Evolutionary conservation across 2,329 filamentous ascomycete species (phyloP).

Genomic region (Alternaria triticimaculans): DNA sequence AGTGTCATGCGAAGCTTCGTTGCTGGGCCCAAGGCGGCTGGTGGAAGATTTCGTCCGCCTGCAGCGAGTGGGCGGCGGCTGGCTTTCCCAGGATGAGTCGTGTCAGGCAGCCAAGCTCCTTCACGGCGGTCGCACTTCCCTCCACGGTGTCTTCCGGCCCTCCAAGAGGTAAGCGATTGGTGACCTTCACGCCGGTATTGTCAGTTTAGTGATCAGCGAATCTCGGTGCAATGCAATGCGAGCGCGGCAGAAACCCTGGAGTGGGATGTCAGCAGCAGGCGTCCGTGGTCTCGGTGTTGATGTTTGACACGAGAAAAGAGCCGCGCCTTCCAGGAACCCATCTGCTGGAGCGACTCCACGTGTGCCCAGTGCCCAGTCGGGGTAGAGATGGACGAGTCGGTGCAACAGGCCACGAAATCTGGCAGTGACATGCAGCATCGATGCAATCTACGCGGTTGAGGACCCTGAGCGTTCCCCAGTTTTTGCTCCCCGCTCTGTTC

Average conservation of each 20-base stretch:
- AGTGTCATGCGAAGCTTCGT: conserved; percentile 22
- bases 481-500: conserved; percentile 11
- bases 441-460: conserved; percentile 6
- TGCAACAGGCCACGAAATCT: conserved; percentile 29
- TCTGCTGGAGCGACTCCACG: conserved; percentile 21
- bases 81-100: conserved; percentile 3
- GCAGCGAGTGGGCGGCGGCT: conserved; percentile 19
- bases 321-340: conserved; percentile 20
- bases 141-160: conserved; percentile 6
- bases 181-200: conserved; percentile 16
- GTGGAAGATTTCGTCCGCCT: conserved; percentile 32
- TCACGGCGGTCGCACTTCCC: conserved; percentile 13
- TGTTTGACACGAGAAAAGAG: conserved; percentile 7
- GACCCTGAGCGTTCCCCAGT: conserved; percentile 15
- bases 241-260: conserved; percentile 15
- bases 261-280: conserved; percentile 6
- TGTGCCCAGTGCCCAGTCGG: conserved; percentile 24
- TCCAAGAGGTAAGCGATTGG: conserved; percentile 7
- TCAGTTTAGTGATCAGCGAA: conserved; percentile 23
- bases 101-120: conserved; percentile 10
- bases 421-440: conserved; percentile 10
- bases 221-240: conserved; percentile 29
- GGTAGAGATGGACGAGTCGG: conserved; percentile 29
- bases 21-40: conserved; percentile 21
- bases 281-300: conserved; percentile 13